Evolutionary conservation across 2,329 filamentous ascomycete genomes (phyloP).

Genomic region (Cytospora leucostoma): DNA sequence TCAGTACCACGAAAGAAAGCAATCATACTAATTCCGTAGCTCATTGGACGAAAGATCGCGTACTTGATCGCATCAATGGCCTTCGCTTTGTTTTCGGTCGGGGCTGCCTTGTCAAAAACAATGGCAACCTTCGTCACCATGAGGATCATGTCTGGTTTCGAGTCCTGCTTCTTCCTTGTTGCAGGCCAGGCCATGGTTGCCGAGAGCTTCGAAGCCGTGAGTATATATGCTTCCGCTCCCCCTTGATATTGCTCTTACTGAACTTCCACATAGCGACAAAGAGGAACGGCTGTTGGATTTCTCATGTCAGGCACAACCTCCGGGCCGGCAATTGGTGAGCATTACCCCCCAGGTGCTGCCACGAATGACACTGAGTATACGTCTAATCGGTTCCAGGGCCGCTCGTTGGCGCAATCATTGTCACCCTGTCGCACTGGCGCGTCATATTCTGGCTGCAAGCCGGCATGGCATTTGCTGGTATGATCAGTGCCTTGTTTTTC

Average conservation of each 20-base stretch:
- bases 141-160: constrained; percentile 71
- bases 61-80: too few relatives aligned
- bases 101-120: constrained; percentile 71
- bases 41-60: too few relatives aligned
- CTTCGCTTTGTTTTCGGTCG: constrained; percentile 50
- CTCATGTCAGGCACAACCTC: constrained; percentile 71
- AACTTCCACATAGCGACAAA: constrained; percentile 53
- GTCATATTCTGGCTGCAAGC: constrained; percentile 48
- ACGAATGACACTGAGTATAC: background rate
- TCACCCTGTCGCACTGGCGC: constrained; percentile 74
- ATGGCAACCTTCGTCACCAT: constrained; percentile 72
- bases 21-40: too few relatives aligned
- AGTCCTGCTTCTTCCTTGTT: constrained; percentile 73
- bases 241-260: constrained; percentile 37
- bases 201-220: constrained; percentile 59
- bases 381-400: constrained; percentile 46
- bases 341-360: too few relatives aligned
- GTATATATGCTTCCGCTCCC: background rate
- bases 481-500: constrained; percentile 35
- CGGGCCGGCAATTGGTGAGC: constrained; percentile 60
- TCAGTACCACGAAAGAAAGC: too few relatives aligned
- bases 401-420: constrained; percentile 74
- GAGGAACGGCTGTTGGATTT: constrained; percentile 73
- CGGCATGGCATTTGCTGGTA: constrained; percentile 34
- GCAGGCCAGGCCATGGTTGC: constrained; percentile 52